Conservation (phyloP, 768 basidiomycete genomes). For the Lactarius sp. region DNA sequence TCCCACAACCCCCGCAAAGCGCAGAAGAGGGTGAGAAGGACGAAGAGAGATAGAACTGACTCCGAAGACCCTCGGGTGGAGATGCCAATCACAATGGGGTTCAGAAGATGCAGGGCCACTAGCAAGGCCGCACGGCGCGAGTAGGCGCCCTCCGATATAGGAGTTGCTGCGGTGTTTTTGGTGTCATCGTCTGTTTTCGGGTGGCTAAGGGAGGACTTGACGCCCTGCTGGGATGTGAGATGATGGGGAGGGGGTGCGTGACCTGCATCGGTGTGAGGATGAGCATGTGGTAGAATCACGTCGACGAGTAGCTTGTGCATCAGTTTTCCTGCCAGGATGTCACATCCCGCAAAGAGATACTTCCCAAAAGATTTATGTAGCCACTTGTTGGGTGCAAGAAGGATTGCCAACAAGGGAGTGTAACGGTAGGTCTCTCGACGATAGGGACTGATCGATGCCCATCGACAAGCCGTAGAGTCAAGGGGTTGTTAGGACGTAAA, state of each 20-base stretch:
- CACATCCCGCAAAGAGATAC: conserved; percentile 78
- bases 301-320: conserved; percentile 59
- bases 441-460: conserved; percentile 63
- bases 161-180: background rate
- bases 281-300: conserved; percentile 39
- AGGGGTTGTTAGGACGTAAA: background rate
- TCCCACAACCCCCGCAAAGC: conserved; percentile 58
- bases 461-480: conserved; percentile 4
- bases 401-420: conserved; percentile 83
- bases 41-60: conserved; percentile 73
- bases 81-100: conserved; percentile 92
- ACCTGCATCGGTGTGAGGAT: background rate
- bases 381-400: conserved; percentile 76
- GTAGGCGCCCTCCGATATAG: conserved; percentile 8
- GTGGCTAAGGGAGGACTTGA: background rate
- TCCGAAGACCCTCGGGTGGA: conserved; percentile 97
- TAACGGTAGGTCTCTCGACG: conserved; percentile 91
- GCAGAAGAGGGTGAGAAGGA: conserved; percentile 62
- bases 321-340: conserved; percentile 72
- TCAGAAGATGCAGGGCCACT: conserved; percentile 74
- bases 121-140: conserved; percentile 46
- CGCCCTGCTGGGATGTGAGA: background rate
- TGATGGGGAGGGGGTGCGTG: background rate
- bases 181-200: conserved; percentile 3
- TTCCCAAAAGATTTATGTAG: conserved; percentile 88